Percentiles rank a stretch among this genome's conserved stretches.
Conservation (phyloP, 2,329 filamentous ascomycete genomes). For the Hypoxylon sp. region DNA sequence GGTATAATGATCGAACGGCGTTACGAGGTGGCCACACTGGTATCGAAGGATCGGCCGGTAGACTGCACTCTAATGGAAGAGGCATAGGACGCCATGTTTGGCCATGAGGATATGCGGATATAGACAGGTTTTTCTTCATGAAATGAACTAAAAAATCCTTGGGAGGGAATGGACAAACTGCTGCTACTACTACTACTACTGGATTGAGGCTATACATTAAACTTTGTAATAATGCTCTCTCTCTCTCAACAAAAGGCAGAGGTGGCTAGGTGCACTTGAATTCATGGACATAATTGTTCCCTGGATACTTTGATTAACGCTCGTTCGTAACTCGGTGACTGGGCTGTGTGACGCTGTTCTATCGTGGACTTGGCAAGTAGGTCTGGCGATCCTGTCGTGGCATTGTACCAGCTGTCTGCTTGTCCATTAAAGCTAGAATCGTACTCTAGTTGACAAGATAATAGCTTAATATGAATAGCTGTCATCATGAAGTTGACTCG, state of each 20-base stretch:
- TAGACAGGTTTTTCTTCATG: slow-evolving; percentile 31
- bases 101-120: slow-evolving; percentile 30
- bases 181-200: slow-evolving; percentile 15
- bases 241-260: slow-evolving; percentile 19
- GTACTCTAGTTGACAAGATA: too few species aligned
- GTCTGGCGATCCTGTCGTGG: too few species aligned
- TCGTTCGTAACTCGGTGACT: slow-evolving; percentile 1
- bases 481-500: too few species aligned
- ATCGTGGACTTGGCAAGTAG: neutral
- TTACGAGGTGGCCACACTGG: slow-evolving; percentile 30
- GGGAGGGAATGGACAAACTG: slow-evolving; percentile 27
- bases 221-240: slow-evolving; percentile 43
- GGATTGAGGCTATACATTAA: slow-evolving; percentile 28
- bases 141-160: slow-evolving; percentile 34
- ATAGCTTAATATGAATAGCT: too few species aligned
- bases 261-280: slow-evolving; percentile 34
- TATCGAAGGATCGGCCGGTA: slow-evolving; percentile 17
- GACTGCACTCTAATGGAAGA: slow-evolving; percentile 3
- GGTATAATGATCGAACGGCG: slow-evolving; percentile 35
- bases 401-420: too few species aligned
- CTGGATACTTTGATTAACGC: neutral
- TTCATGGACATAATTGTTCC: slow-evolving; percentile 41
- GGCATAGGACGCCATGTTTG: slow-evolving; percentile 21
- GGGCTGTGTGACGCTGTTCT: neutral
- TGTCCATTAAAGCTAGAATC: too few species aligned